Conservation (phyloP, 1,284 basidiomycete species). For the Inonotus hispidus region DNA sequence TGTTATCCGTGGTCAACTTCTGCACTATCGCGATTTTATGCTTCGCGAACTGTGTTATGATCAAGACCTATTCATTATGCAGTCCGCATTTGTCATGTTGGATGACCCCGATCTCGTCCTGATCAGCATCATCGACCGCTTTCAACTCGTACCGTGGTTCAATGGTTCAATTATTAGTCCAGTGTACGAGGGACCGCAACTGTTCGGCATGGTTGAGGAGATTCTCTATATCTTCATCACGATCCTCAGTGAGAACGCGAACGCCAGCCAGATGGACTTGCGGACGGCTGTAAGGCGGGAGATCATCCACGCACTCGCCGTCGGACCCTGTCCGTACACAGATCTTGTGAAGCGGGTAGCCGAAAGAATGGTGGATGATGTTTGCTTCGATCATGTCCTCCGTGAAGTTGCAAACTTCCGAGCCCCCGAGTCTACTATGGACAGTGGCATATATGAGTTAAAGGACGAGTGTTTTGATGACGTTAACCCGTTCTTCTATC, state of each 20-base stretch:
- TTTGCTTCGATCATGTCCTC: constrained; percentile 80
- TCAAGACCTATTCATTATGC: constrained; percentile 92
- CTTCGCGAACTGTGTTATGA: constrained; percentile 96
- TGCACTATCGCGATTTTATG: constrained; percentile 96
- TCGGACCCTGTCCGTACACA: constrained; percentile 86
- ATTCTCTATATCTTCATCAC: constrained; percentile 85
- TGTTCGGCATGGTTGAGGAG: constrained; percentile 89
- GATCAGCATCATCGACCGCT: constrained; percentile 86
- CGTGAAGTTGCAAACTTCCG: constrained; percentile 80
- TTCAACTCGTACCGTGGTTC: constrained; percentile 80
- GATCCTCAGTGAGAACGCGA: constrained; percentile 79
- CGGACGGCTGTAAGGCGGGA: constrained; percentile 72
- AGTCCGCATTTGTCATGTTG: constrained; percentile 75
- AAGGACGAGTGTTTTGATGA: constrained; percentile 81
- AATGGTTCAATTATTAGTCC: constrained; percentile 53
- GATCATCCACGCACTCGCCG: constrained; percentile 87
- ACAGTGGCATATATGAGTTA: constrained; percentile 85
- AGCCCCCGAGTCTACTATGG: constrained; percentile 71
- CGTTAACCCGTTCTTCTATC: constrained; percentile 94
- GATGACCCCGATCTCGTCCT: constrained; percentile 74
- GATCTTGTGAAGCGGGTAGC: constrained; percentile 90
- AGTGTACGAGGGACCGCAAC: constrained; percentile 66
- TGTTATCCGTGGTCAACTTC: constrained; percentile 90
- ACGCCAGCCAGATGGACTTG: constrained; percentile 67
- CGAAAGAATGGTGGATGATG: constrained; percentile 85